These are phyloP conservation scores for Saccharomycopsis hybrid DNA, from an alignment of 1,139 yeast species.

Conservation along the genomic window DNA sequence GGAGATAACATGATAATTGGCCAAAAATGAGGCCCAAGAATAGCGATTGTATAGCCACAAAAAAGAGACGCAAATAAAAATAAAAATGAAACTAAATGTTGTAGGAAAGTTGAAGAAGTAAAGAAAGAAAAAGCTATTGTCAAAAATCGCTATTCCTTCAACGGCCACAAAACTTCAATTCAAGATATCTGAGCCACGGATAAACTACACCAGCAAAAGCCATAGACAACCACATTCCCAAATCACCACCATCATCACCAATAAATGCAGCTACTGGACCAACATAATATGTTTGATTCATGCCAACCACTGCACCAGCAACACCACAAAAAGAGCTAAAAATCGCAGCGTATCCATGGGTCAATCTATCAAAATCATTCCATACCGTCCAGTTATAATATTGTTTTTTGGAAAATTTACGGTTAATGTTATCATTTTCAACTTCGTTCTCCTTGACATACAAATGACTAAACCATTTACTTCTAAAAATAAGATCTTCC, in stretches of 20 bases:
- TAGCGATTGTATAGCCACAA: no score
- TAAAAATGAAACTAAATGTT: no score
- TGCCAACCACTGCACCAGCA: conserved; percentile 74
- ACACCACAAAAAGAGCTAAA: conserved; percentile 56
- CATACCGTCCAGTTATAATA: conserved; percentile 62
- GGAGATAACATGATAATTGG: no score
- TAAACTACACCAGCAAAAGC: conserved; percentile 62
- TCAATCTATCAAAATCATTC: conserved; percentile 50
- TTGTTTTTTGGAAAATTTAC: conserved; percentile 27
- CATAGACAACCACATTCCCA: conserved; percentile 78
- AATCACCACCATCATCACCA: conserved; percentile 63
- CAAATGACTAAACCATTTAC: conserved; percentile 38
- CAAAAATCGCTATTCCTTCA: no score
- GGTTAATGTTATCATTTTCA: conserved; percentile 12
- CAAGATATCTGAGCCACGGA: conserved; percentile 59
- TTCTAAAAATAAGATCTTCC: conserved; percentile 70
- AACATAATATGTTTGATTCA: conserved; percentile 72
- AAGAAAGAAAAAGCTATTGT: no score
- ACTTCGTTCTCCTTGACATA: conserved; percentile 43
- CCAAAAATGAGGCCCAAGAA: no score
- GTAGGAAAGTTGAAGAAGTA: no score
- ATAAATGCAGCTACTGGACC: conserved; percentile 59
- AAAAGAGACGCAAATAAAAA: no score
- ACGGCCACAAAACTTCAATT: conserved; percentile 46
- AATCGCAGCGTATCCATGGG: conserved; percentile 61